These are phyloP conservation scores for Penicillium herquei DNA, from an alignment of 495 filamentous ascomycete species.

Conservation along the genomic window DNA sequence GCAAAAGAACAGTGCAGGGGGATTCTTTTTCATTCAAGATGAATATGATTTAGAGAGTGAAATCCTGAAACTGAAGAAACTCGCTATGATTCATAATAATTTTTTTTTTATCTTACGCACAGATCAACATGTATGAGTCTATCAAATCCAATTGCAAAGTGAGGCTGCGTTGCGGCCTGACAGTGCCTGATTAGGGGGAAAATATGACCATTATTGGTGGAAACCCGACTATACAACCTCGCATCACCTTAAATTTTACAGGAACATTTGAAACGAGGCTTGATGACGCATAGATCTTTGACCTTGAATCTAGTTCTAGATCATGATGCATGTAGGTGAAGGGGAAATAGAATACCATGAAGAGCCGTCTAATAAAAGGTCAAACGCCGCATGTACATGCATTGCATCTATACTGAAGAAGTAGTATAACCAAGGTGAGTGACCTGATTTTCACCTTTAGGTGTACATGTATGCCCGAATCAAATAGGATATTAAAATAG, in stretches of 20 bases:
- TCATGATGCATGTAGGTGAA: not conserved
- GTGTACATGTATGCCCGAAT: no score
- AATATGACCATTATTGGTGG: slow-evolving; percentile 5
- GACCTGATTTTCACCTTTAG: no score
- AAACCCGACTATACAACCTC: not conserved
- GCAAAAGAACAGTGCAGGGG: slow-evolving; percentile 31
- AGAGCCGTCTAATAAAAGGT: not conserved
- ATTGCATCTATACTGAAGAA: not conserved
- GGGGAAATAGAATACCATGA: not conserved
- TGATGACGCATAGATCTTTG: not conserved
- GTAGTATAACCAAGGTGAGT: no score
- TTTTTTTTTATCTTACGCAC: slow-evolving; percentile 31
- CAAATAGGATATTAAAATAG: no score
- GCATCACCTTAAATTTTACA: no score
- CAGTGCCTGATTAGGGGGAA: slow-evolving; percentile 29
- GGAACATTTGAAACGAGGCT: no score
- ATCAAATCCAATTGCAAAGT: slow-evolving; percentile 8
- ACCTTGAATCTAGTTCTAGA: not conserved
- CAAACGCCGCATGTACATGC: slow-evolving; percentile 8
- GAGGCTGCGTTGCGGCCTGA: slow-evolving; percentile 33
- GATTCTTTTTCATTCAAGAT: slow-evolving; percentile 8
- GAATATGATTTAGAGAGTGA: slow-evolving; percentile 4
- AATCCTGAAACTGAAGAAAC: slow-evolving; percentile 2
- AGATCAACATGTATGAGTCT: slow-evolving; percentile 12
- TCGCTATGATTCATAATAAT: not conserved